phyloP scores from a whole-genome alignment of 305 asterid species.

The Fraxinus xanthoxyloides region DNA sequence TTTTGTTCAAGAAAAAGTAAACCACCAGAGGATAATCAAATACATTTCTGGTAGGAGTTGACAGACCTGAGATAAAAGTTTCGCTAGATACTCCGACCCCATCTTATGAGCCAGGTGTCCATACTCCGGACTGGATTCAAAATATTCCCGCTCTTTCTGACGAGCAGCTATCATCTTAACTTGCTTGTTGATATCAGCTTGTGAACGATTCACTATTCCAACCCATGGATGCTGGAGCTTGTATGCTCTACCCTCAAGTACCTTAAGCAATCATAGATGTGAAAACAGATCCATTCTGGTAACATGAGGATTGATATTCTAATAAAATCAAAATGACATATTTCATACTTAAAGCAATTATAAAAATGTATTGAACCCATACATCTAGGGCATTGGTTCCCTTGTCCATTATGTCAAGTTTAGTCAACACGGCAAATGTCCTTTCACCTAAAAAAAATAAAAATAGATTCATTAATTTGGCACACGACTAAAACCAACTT shows the following conservation, averaged over 20 bases:
- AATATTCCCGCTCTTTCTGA: constrained; percentile 82
- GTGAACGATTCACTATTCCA: constrained; percentile 94
- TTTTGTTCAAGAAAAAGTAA: constrained; percentile 14
- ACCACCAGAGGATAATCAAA: constrained; percentile 2
- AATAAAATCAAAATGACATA: constrained; percentile 6
- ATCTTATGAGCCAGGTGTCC: constrained; percentile 85
- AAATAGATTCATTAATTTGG: constrained; percentile 13
- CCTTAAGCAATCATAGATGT: constrained; percentile 43
- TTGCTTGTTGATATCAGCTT: constrained; percentile 92
- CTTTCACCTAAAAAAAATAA: constrained; percentile 63
- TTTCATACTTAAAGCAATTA: constrained; percentile 16
- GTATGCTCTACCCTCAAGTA: constrained; percentile 91
- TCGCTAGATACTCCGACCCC: constrained; percentile 97
- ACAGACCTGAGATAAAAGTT: constrained; percentile 73
- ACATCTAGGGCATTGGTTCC: constrained; percentile 96
- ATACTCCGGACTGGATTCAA: constrained; percentile 91
- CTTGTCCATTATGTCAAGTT: constrained; percentile 94
- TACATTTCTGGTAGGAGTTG: constrained; percentile 15
- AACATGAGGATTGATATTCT: constrained; percentile 17
- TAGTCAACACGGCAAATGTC: constrained; percentile 90
- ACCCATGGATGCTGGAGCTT: constrained; percentile 98
- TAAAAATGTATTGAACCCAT: constrained; percentile 32
- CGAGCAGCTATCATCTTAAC: constrained; percentile 87
- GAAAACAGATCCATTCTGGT: constrained; percentile 21
- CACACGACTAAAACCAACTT: not conserved